phyloP scores from a whole-genome alignment of 140 eudicot genomes.

The Bidens hawaiensis region DNA sequence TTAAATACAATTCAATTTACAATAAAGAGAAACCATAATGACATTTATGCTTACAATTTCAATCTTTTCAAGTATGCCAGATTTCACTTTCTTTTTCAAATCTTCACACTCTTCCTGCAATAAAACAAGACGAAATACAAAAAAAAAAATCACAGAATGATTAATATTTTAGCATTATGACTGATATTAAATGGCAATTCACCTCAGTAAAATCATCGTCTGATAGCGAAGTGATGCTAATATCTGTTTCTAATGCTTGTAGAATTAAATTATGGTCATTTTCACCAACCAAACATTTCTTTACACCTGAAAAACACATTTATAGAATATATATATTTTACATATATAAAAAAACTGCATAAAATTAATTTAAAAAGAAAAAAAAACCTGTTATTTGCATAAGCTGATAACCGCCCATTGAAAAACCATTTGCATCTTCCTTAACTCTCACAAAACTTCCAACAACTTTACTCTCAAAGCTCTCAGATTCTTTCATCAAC shows the following conservation, averaged over 20 bases:
- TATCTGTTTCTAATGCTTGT: constrained; percentile 48
- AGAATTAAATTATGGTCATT: constrained; percentile 34
- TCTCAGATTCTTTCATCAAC: constrained; percentile 47
- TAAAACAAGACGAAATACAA: neutral
- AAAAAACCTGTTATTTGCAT: constrained; percentile 65
- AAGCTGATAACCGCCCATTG: constrained; percentile 56
- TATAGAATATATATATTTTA: neutral
- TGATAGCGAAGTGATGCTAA: constrained; percentile 39
- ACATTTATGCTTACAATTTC: constrained; percentile 50
- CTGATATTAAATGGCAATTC: neutral
- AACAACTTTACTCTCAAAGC: constrained; percentile 56
- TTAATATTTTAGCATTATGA: neutral
- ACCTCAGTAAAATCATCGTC: constrained; percentile 73
- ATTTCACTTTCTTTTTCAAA: constrained; percentile 43
- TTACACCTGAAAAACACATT: constrained; percentile 39
- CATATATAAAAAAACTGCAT: neutral
- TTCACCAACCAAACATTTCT: constrained; percentile 25
- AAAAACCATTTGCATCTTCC: constrained; percentile 44
- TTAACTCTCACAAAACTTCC: constrained; percentile 82
- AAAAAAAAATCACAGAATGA: too few relatives aligned
- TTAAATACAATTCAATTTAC: neutral
- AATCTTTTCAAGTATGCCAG: constrained; percentile 51
- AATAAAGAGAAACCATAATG: neutral
- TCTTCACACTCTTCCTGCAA: constrained; percentile 80
- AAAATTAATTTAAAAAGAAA: neutral